Base-by-base conservation (phyloP, 108 stramenopile genomes). In the Skeletonema marinoi region DNA sequence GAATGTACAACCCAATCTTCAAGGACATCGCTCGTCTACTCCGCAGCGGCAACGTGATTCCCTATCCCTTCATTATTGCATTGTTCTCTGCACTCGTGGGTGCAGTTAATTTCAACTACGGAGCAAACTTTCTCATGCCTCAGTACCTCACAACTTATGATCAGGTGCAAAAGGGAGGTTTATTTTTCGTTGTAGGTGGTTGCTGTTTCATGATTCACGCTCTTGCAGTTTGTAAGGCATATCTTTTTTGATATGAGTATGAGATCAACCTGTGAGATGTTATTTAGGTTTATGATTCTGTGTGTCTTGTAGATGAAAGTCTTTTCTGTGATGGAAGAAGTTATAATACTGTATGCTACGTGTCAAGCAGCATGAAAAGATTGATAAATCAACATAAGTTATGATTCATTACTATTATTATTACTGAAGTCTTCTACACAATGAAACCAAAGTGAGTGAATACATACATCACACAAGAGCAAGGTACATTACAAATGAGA, bases 91-190 rank as follows among this genome's bases (percentile, higher is more conserved):
- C 66, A 13, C 54, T 66, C 25, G 51, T 66, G 0, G 66, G 66
- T 58, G 66, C 66, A n/a, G 14, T 66, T 19, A 66, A 66, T 66
- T 66, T 66, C 54, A 58, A 51, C 54, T 66, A 66, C 17, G 66
- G 66, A 17, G 66, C 66, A 25, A 66, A 66, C 66, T 66, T 66
- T 17, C 44, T 66, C 13, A 58, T 66, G 66, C 48, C 48, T 51
- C 66, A 58, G 14, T 66, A 66, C 16, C 46, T 4, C 1, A 56
- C 13, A 7, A 29, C 12, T 29, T 25, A 12, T 14, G 66, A 58
- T 29, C 13, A 12, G 14, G 66, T 66, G 0, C 5, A 66, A 58
- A 66, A 66, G 54, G 66, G 66, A 66, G 66, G 66, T 58, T 13
- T 25, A 17, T 66, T 66, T 7, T 66, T 66, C 48, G 54, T 66